A percentile compares a stretch with the other conserved stretches of the same genome.
phyloP scores from a whole-genome alignment of 2,329 filamentous ascomycete species.

The Aspergillus fumigatiaffinis region DNA sequence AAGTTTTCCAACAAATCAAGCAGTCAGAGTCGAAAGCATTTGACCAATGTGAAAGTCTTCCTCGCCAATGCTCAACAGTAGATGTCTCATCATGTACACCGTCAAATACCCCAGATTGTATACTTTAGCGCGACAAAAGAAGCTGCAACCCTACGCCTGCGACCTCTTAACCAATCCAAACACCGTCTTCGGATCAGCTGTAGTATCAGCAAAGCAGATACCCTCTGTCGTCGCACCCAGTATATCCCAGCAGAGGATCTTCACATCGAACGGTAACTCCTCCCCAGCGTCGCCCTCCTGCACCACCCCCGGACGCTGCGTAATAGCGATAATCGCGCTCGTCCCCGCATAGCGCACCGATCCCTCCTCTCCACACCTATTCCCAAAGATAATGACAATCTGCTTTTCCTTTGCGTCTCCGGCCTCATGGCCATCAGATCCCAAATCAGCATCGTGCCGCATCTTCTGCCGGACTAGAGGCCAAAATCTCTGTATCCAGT shows the following conservation, averaged over 20 bases:
- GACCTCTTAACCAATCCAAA: conserved; percentile 27
- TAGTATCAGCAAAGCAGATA: conserved; percentile 46
- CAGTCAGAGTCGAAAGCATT: not conserved
- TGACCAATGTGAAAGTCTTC: not conserved
- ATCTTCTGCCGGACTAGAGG: conserved; percentile 43
- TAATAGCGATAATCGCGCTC: conserved; percentile 43
- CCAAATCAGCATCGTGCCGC: conserved; percentile 19
- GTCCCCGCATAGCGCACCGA: conserved; percentile 46
- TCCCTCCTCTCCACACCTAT: conserved; percentile 43
- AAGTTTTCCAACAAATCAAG: not conserved
- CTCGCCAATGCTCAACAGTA: not conserved
- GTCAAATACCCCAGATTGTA: not conserved
- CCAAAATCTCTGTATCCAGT: conserved; percentile 59
- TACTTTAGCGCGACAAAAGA: not conserved
- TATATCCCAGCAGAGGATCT: conserved; percentile 45
- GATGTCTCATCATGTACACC: not conserved
- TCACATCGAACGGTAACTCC: conserved; percentile 27
- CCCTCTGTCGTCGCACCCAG: conserved; percentile 44
- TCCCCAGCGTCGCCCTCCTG: conserved; percentile 12
- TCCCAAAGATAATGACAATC: conserved; percentile 46
- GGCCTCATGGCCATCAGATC: conserved; percentile 19
- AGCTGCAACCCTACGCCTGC: not conserved
- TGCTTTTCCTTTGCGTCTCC: conserved; percentile 23
- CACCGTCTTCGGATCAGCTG: conserved; percentile 36
- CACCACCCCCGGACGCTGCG: conserved; percentile 22